A percentile compares a stretch with the other conserved stretches of the same genome.
Evolutionary conservation across 148 eudicot genomes (phyloP).

Genomic region (Fallopia convolvulus): DNA sequence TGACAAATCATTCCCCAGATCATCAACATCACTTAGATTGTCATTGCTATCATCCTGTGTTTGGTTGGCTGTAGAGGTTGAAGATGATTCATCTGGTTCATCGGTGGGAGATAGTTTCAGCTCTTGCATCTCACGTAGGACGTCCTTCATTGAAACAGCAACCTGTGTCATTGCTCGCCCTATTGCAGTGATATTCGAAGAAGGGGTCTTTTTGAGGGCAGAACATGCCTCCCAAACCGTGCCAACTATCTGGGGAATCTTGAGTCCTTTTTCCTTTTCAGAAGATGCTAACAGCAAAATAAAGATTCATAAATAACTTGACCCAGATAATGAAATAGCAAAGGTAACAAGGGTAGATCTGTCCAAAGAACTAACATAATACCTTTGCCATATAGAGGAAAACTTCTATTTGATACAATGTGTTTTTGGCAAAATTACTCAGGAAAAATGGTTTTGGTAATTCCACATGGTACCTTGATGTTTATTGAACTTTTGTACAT

Average conservation of each 20-base stretch:
- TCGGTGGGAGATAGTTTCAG: slow-evolving; percentile 55
- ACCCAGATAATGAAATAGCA: not conserved
- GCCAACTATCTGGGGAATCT: slow-evolving; percentile 61
- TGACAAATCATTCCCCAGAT: slow-evolving; percentile 65
- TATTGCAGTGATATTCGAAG: slow-evolving; percentile 67
- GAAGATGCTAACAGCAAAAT: slow-evolving; percentile 30
- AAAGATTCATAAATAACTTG: not conserved
- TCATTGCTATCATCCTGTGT: slow-evolving; percentile 18
- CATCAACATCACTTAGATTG: slow-evolving; percentile 30
- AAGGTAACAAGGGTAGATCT: not conserved
- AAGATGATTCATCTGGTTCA: slow-evolving; percentile 19
- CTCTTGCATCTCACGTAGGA: slow-evolving; percentile 84
- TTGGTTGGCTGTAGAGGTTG: slow-evolving; percentile 21
- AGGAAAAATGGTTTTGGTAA: not conserved
- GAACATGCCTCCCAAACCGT: slow-evolving; percentile 79
- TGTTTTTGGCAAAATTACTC: not conserved
- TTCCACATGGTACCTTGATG: not conserved
- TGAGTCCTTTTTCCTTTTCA: slow-evolving; percentile 27
- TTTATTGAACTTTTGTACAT: not conserved
- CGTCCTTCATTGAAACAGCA: slow-evolving; percentile 83
- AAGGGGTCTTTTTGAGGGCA: slow-evolving; percentile 74
- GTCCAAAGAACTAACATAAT: not conserved
- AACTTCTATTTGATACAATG: not conserved
- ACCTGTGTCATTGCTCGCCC: slow-evolving; percentile 80
- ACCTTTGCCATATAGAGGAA: not conserved